phyloP scores from a whole-genome alignment of 2,329 filamentous ascomycete species.

The Aspergillus jensenii region DNA sequence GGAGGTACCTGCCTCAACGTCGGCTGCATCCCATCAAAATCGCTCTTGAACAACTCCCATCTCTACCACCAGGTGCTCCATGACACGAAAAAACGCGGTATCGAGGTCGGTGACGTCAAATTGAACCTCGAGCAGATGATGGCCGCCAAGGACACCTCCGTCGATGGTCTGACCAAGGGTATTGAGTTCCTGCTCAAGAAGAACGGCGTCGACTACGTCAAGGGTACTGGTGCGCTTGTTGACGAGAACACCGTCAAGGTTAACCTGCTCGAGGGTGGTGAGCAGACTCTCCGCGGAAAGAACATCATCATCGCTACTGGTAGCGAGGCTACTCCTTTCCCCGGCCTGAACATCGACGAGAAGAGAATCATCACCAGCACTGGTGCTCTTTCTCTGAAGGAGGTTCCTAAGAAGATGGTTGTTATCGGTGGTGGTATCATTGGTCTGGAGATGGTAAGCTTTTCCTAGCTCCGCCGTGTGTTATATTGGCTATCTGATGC shows the following conservation, averaged over 20 bases:
- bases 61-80: slow-evolving; percentile 96
- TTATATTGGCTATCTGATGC: not conserved
- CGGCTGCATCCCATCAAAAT: slow-evolving; percentile 98
- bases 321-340: slow-evolving; percentile 93
- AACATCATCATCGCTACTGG: slow-evolving; percentile 98
- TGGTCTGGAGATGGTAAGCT: slow-evolving; percentile 85
- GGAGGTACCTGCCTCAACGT: slow-evolving; percentile 98
- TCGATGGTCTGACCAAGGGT: slow-evolving; percentile 87
- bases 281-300: slow-evolving; percentile 83
- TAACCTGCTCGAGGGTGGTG: slow-evolving; percentile 84
- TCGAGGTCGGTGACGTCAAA: slow-evolving; percentile 95
- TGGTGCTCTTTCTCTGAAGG: slow-evolving; percentile 81
- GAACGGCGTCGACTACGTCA: slow-evolving; percentile 97
- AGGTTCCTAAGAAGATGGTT: slow-evolving; percentile 94
- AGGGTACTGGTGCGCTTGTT: slow-evolving; percentile 83
- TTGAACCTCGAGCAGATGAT: slow-evolving; percentile 94
- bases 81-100: slow-evolving; percentile 95
- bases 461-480: not conserved
- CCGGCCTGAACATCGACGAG: slow-evolving; percentile 93
- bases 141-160: slow-evolving; percentile 96
- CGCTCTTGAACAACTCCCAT: slow-evolving; percentile 98
- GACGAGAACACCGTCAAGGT: slow-evolving; percentile 92
- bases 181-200: slow-evolving; percentile 99
- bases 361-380: slow-evolving; percentile 97
- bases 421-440: slow-evolving; percentile 99